Percentiles rank a stretch among this genome's conserved stretches.
These are phyloP conservation scores for Wickerhamomyces mucosus DNA, from an alignment of 805 yeast species.

Conservation along the genomic window DNA sequence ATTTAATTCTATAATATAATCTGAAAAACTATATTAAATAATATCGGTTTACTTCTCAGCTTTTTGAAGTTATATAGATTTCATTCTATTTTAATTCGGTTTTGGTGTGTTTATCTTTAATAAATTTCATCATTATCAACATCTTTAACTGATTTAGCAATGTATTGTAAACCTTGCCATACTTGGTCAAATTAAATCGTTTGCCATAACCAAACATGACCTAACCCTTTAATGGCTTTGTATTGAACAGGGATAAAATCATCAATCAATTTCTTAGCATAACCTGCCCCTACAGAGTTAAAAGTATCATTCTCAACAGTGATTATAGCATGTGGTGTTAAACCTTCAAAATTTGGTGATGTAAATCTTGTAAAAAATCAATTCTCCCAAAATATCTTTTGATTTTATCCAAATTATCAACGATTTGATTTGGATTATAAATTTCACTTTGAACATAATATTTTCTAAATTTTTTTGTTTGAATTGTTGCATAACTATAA, in stretches of 20 bases:
- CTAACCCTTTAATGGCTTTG: neutral
- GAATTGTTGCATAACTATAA: neutral
- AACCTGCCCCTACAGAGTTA: slow-evolving; percentile 1
- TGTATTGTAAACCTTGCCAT: neutral
- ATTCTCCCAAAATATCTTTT: neutral
- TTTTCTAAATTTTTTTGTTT: neutral
- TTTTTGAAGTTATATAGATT: too few relatives aligned
- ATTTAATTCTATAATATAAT: too few relatives aligned
- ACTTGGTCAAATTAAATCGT: neutral
- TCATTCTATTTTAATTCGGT: too few relatives aligned
- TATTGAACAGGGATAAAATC: neutral
- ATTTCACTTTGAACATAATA: neutral
- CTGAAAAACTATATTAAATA: too few relatives aligned
- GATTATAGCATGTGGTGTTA: slow-evolving; percentile 1
- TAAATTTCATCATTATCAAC: neutral
- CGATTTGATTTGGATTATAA: neutral
- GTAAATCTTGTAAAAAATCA: neutral
- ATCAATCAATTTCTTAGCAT: slow-evolving; percentile 1
- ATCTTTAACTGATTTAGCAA: neutral
- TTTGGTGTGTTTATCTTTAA: too few relatives aligned
- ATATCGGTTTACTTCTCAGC: too few relatives aligned
- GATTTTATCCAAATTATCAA: neutral
- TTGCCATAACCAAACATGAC: slow-evolving; percentile 1
- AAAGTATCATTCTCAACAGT: slow-evolving; percentile 1
- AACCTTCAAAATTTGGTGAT: slow-evolving; percentile 1